Base-by-base conservation (phyloP, 2,329 filamentous ascomycete genomes). In the Xylariaceae sp. region DNA sequence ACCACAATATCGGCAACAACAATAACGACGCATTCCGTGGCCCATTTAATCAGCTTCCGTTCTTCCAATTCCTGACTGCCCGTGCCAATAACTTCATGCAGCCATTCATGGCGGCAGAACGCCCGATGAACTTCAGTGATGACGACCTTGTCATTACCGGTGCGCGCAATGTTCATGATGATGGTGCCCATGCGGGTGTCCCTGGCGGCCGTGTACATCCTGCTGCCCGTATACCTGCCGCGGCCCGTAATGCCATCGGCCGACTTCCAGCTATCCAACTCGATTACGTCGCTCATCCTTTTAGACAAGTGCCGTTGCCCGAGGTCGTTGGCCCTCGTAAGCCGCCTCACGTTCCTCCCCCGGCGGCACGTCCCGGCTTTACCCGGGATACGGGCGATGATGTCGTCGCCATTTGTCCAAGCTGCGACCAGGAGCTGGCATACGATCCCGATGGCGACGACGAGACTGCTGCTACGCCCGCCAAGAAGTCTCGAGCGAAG, bases 361-460 rank as follows among this genome's bases (percentile, higher is more conserved):
- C 80, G n/a, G 76, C 85, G 0, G 79, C 89, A 0, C 81, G 82
- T 4, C 77, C 84, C n/a, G 93, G 92, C 0, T 97, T 94, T 68
- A 96, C 90, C 1, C 82, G 92, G 60, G 85, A 85, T 53, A 89
- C 90, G 0, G 82, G 78, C 45, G 87, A 90, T 41, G 85, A 90
- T 13, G 82, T 89, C 44, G 79, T 89, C 0, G 81, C 93, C 2
- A 80, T 96, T 1, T 99, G 94, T 71, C 90, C 93, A 0, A 90
- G 90, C 60, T 99, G 94, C 68, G 87, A 88, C 15, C 82, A 89
- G 60, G 93, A 97, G 74, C 77, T 99, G 13, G 88, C 90, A 4
- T 85, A 88, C 54, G 89, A 92, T 11, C 85, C 85, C 0, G 71
- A 73, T 48, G 68, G 54, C 3, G 71, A 76, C 1, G 74, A 77